These are phyloP conservation scores for Hypholoma fasciculare DNA, from an alignment of 768 basidiomycete genomes.

Conservation along the genomic window DNA sequence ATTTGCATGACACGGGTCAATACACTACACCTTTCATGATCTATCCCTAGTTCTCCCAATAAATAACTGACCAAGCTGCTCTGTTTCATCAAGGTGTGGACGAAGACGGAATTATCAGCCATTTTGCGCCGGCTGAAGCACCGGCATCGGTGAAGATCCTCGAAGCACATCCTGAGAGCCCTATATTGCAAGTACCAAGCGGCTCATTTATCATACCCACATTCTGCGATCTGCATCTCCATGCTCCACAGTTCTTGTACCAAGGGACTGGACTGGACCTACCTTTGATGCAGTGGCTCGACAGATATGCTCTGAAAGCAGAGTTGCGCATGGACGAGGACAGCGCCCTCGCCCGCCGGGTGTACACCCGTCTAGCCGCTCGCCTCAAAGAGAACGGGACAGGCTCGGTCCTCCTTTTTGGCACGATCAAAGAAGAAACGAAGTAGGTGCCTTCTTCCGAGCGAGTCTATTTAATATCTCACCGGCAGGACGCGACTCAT, in stretches of 20 bases:
- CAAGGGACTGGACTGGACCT: constrained; percentile 86
- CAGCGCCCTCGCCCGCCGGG: constrained; percentile 54
- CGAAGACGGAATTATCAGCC: constrained; percentile 49
- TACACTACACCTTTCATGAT: not conserved
- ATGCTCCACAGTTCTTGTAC: constrained; percentile 88
- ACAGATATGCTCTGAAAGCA: constrained; percentile 79
- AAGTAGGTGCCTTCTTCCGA: constrained; percentile 49
- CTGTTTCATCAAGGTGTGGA: constrained; percentile 24
- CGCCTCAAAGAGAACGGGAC: constrained; percentile 77
- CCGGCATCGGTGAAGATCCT: constrained; percentile 35
- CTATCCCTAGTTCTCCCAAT: not conserved
- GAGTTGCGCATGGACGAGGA: constrained; percentile 75
- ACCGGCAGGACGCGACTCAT: too few species aligned
- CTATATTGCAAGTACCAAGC: constrained; percentile 34
- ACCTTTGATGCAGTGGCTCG: constrained; percentile 83
- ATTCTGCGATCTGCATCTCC: constrained; percentile 83
- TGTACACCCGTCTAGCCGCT: constrained; percentile 66
- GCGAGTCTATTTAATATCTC: not conserved
- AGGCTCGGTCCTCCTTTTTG: constrained; percentile 76
- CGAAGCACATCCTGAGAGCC: constrained; percentile 8
- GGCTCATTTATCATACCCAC: constrained; percentile 76
- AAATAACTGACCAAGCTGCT: not conserved
- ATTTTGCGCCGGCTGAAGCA: constrained; percentile 41
- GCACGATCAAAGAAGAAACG: constrained; percentile 79
- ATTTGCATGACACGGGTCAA: not conserved